Evolutionary conservation across 768 basidiomycete genomes (phyloP), one percentile per base, ranked within the genome.

Genomic region (Phaeotremella skinneri): DNA sequence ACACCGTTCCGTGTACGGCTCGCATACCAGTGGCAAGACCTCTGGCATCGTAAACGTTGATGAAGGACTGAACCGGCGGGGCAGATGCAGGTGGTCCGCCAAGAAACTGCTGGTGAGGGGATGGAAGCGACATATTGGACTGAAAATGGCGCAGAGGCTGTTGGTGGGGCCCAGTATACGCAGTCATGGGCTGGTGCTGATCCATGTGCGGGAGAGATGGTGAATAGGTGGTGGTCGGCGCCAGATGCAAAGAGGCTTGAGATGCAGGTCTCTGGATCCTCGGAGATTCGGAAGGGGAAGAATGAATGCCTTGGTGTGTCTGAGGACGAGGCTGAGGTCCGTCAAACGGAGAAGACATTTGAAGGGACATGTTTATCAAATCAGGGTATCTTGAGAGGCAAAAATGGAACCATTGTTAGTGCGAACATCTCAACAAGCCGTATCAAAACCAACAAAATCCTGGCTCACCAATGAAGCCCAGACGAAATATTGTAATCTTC

Each of bases 271-370:
- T 56, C 17, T 55, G 59, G 17, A 64, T 56, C 21, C 59, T 53
- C n/a, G 71, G 65, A n/a, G 71, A 73, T 2, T 55, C 58, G 32
- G 50, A 27, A 14, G 68, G 66, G 21, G 71, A 69, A 9, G 62
- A 50, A 37, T 57, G 59, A 26, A 69, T 48, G n/a, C 64, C 71
- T 16, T 70, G 68, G 41, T 73, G 66, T 16, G 66, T 55, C 31
- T 63, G 66, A 29, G 66, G 68, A 52, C 71, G 66, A 43, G 30
- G 23, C 56, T 39, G 21, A 63, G 49, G 23, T 62, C 37, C 17
- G 59, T 50, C 65, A 65, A 67, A 6, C 30, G 63, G 55, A 45
- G 26, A 13, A 2, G 32, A 25, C 23, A 43, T 52, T 31, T 34
- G 54, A 26, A 17, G 9, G 27, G 55, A 55, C 53, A 39, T 55